Evolutionary conservation across 306 rosid genomes (phyloP).

Genomic region (Ammopiptanthus mongolicus): DNA sequence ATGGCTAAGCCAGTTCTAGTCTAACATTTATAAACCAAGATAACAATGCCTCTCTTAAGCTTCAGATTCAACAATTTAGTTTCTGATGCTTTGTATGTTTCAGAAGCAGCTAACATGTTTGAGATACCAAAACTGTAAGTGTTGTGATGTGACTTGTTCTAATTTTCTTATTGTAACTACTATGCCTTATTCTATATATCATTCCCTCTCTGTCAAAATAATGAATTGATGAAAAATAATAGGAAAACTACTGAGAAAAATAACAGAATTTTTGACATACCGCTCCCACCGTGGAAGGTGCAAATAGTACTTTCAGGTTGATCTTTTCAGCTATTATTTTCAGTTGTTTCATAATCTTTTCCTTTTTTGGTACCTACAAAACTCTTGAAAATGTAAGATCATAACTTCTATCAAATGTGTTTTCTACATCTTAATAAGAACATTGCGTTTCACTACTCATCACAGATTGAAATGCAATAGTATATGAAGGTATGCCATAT

Average conservation of each 20-base stretch:
- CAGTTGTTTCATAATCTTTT: slow-evolving; percentile 8
- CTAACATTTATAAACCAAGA: neutral
- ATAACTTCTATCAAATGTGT: neutral
- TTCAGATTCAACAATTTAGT: neutral
- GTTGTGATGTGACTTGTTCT: neutral
- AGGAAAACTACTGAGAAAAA: neutral
- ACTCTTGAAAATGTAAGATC: slow-evolving; percentile 3
- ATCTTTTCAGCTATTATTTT: neutral
- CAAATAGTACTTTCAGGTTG: slow-evolving; percentile 26
- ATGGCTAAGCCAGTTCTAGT: neutral
- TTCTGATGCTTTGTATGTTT: neutral
- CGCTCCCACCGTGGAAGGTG: slow-evolving; percentile 29
- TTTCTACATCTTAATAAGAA: neutral
- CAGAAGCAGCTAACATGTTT: neutral
- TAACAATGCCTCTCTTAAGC: neutral
- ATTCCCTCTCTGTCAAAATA: neutral
- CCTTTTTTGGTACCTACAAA: slow-evolving; percentile 23
- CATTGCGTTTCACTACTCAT: neutral
- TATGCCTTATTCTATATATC: neutral
- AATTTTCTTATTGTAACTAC: neutral
- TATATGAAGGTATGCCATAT: neutral
- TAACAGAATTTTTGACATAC: slow-evolving; percentile 11
- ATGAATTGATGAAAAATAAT: neutral
- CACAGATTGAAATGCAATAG: neutral
- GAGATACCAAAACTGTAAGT: neutral